These are phyloP conservation scores for Tulasnella sp. DNA, from an alignment of 768 basidiomycete species.

Conservation along the genomic window DNA sequence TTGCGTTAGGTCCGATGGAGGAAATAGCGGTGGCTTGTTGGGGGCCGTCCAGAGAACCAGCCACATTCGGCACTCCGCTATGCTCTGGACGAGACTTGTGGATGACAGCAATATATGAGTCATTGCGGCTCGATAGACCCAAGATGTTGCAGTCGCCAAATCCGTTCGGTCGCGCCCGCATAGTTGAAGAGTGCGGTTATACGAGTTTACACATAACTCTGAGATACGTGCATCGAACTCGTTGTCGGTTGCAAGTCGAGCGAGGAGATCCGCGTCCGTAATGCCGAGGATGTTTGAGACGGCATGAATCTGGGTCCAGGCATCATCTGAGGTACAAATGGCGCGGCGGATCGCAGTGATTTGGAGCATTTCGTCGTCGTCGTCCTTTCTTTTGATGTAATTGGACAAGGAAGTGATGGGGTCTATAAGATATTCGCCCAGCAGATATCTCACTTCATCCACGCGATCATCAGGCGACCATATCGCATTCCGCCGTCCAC, in stretches of 20 bases:
- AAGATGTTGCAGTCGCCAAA: not conserved
- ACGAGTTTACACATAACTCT: not conserved
- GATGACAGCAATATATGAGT: not conserved
- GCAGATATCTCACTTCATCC: too few species aligned
- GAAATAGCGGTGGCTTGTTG: not conserved
- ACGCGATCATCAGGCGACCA: too few species aligned
- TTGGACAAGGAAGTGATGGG: too few species aligned
- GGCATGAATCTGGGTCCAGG: not conserved
- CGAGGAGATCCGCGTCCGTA: not conserved
- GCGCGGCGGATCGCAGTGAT: not conserved
- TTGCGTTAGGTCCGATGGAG: not conserved
- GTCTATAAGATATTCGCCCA: too few species aligned
- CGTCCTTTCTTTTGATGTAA: not conserved
- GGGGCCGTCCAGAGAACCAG: too few species aligned
- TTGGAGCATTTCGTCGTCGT: not conserved
- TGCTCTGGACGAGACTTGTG: too few species aligned
- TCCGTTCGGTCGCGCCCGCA: not conserved
- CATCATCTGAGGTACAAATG: not conserved
- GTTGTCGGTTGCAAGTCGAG: not conserved
- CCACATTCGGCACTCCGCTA: too few species aligned
- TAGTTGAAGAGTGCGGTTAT: not conserved
- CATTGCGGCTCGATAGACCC: not conserved
- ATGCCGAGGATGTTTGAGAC: not conserved
- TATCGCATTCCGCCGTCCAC: too few species aligned
- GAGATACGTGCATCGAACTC: not conserved